These are phyloP conservation scores for Psilocybe sp. DNA, from an alignment of 768 basidiomycete species.

Conservation along the genomic window DNA sequence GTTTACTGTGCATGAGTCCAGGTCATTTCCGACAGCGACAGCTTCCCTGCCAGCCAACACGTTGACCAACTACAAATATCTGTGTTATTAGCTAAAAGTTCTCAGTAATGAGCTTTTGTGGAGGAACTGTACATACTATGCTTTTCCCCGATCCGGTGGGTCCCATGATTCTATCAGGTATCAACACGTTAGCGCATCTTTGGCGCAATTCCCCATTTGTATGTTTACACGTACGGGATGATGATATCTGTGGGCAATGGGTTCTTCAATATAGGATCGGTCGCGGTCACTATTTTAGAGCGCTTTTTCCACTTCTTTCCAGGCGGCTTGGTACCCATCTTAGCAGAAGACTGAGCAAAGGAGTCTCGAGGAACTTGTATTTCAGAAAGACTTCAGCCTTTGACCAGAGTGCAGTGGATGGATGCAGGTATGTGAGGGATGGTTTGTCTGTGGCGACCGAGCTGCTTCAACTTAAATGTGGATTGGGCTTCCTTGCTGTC, in stretches of 20 bases:
- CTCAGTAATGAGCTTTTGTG: background rate
- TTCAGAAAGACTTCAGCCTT: background rate
- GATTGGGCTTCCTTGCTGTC: background rate
- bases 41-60: slow-evolving; percentile 6
- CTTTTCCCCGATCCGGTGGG: slow-evolving; percentile 26
- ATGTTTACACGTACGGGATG: background rate
- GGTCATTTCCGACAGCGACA: slow-evolving; percentile 14
- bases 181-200: background rate
- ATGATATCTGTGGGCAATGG: background rate
- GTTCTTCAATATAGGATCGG: background rate
- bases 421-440: background rate
- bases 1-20: slow-evolving; percentile 17
- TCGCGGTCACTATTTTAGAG: background rate
- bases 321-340: background rate
- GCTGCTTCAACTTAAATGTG: background rate
- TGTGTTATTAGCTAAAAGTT: background rate
- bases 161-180: slow-evolving; percentile 20
- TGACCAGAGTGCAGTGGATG: background rate
- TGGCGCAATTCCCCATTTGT: background rate
- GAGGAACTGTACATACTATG: slow-evolving; percentile 12
- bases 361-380: background rate
- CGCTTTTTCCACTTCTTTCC: background rate
- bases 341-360: background rate
- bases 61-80: slow-evolving; percentile 18
- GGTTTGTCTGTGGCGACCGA: background rate